Conservation (phyloP, 2,329 filamentous ascomycete species). For the Ascochyta pisi region DNA sequence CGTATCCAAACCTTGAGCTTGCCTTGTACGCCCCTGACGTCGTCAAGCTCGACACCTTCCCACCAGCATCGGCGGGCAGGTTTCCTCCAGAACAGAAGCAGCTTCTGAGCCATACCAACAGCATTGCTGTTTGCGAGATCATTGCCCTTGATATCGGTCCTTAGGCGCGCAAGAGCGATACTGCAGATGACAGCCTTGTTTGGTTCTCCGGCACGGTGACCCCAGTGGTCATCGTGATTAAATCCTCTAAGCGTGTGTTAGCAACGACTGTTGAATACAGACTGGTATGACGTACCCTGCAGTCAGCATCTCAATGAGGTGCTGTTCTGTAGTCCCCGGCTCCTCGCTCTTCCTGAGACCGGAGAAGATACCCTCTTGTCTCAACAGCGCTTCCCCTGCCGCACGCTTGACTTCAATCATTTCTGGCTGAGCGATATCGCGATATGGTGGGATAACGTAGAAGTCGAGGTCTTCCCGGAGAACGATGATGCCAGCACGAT, state of each 20-base stretch:
- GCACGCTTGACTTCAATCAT: constrained; percentile 98
- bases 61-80: constrained; percentile 97
- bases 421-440: constrained; percentile 83
- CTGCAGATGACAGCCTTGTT: constrained; percentile 99
- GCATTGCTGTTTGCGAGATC: constrained; percentile 75
- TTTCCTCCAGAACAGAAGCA: constrained; percentile 97
- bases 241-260: constrained; percentile 72
- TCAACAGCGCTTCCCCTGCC: constrained; percentile 82
- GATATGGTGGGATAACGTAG: constrained; percentile 87
- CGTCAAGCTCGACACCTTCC: constrained; percentile 92
- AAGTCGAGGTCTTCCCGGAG: constrained; percentile 96
- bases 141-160: constrained; percentile 86
- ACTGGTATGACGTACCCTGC: constrained; percentile 73
- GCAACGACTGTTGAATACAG: neutral
- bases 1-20: constrained; percentile 98
- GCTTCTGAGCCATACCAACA: constrained; percentile 97
- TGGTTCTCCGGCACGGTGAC: constrained; percentile 94
- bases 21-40: constrained; percentile 88
- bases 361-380: constrained; percentile 94
- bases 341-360: constrained; percentile 95
- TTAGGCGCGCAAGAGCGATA: constrained; percentile 87
- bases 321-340: constrained; percentile 93
- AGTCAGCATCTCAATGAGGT: constrained; percentile 98
- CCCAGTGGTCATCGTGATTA: constrained; percentile 94
- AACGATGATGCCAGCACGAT: constrained; percentile 94